These are phyloP conservation scores for Camelina sativa DNA, from an alignment of 345 rosid species.

Conservation along the genomic window DNA sequence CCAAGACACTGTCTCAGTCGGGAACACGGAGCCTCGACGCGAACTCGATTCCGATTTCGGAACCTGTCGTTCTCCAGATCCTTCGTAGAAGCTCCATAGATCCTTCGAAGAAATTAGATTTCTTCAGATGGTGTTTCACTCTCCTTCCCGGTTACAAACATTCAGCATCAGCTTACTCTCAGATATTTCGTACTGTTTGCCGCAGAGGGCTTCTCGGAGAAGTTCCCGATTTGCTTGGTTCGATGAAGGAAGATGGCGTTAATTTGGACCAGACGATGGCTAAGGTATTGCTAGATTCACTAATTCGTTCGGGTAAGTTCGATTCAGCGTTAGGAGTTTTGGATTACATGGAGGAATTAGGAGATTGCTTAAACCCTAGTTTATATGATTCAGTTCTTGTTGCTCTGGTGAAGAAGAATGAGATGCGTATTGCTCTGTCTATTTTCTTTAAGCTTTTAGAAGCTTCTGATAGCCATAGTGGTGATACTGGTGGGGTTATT, in stretches of 20 bases:
- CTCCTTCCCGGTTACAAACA: slow-evolving; percentile 64
- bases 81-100: slow-evolving; percentile 61
- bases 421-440: slow-evolving; percentile 60
- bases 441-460: slow-evolving; percentile 75
- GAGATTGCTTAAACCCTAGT: slow-evolving; percentile 50
- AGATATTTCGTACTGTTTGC: slow-evolving; percentile 65
- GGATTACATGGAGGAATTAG: slow-evolving; percentile 74
- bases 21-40: slow-evolving; percentile 71
- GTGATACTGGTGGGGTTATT: slow-evolving; percentile 27
- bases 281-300: slow-evolving; percentile 62
- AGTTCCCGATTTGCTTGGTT: slow-evolving; percentile 58
- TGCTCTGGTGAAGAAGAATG: slow-evolving; percentile 68
- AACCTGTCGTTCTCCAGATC: slow-evolving; percentile 67
- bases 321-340: slow-evolving; percentile 71
- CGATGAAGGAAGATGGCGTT: slow-evolving; percentile 70
- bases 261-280: slow-evolving; percentile 59
- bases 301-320: slow-evolving; percentile 62
- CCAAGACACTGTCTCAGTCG: slow-evolving; percentile 64
- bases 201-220: slow-evolving; percentile 61
- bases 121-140: slow-evolving; percentile 59
- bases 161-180: slow-evolving; percentile 64
- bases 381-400: slow-evolving; percentile 70
- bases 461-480: slow-evolving; percentile 35
- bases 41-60: slow-evolving; percentile 59
- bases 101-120: slow-evolving; percentile 62